These are phyloP conservation scores for Yamadazyma oceani DNA, from an alignment of 1,139 yeast genomes.

Conservation along the genomic window DNA sequence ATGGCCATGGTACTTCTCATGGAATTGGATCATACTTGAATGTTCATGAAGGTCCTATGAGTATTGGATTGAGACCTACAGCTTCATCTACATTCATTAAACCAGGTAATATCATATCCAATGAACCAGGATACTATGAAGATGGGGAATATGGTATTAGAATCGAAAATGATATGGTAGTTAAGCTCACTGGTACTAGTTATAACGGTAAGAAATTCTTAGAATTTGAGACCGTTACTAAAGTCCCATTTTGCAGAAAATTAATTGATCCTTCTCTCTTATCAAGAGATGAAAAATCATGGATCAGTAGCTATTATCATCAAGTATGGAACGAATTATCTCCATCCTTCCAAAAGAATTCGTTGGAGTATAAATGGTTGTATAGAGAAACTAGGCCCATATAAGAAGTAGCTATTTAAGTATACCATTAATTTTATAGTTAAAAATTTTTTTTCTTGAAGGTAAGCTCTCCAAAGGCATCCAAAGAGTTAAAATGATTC, in stretches of 20 bases:
- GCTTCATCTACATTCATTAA: slow-evolving; percentile 49
- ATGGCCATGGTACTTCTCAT: slow-evolving; percentile 96
- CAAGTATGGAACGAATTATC: slow-evolving; percentile 59
- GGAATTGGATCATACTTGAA: slow-evolving; percentile 93
- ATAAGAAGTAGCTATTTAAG: no score
- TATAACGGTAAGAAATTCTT: slow-evolving; percentile 57
- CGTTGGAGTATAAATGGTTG: slow-evolving; percentile 69
- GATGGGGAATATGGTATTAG: slow-evolving; percentile 93
- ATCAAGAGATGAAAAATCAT: slow-evolving; percentile 57
- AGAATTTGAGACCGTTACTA: slow-evolving; percentile 81
- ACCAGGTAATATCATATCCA: slow-evolving; percentile 79
- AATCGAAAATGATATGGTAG: slow-evolving; percentile 80
- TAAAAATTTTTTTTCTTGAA: no score
- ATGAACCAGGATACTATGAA: slow-evolving; percentile 96
- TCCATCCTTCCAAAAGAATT: slow-evolving; percentile 47
- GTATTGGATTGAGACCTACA: slow-evolving; percentile 70
- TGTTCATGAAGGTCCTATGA: slow-evolving; percentile 97
- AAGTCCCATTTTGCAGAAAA: slow-evolving; percentile 68
- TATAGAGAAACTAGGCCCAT: slow-evolving; percentile 57
- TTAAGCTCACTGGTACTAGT: slow-evolving; percentile 47
- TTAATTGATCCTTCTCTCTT: slow-evolving; percentile 35
- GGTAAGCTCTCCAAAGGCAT: no score
- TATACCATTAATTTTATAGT: no score
- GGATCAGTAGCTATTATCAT: slow-evolving; percentile 71
- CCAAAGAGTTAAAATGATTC: no score